Base-by-base conservation (phyloP, 2,329 filamentous ascomycete genomes). In the Aureobasidium subglaciale region DNA sequence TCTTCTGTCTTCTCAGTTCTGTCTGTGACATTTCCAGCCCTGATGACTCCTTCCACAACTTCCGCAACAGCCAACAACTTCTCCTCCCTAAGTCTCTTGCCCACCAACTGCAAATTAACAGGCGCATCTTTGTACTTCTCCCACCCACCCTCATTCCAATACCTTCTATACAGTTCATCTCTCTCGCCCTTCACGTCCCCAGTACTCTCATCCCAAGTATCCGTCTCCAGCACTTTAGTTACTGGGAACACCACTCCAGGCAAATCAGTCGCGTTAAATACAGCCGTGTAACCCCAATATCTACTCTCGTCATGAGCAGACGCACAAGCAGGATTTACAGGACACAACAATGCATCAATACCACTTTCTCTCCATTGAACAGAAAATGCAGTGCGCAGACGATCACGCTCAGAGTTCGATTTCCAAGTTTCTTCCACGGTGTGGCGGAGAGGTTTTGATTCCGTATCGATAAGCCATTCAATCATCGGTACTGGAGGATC, bases 261-360 rank as follows among this genome's bases (percentile, higher is more conserved):
- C 61, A 81, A 83, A 64, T 87, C 83, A 15, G 86, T 65, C 53
- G 85, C 62, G 13, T 84, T 82, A 61, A 82, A 84, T 1, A 73
- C 75, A 18, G 74, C 78, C 1, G 82, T 85, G 63, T 85, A 86
- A 56, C 78, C 78, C 83, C 83, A 88, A 60, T 80, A 81, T 37
- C 67, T 73, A 65, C 85, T 63, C 58, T 73, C 68, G 60, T 80
- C 67, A 59, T 82, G 74, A 57, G 78, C 68, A 3, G 75, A 79
- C n/a, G 80, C 80, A 3, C 72, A 72, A 1, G 77, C 75, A 1
- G 82, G 80, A 0, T 77, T 79, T 0, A 74, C 78, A 0, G 84
- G 84, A 56, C 78, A 83, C 1, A 87, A 70, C 37, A 87, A 77
- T 0, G 83, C 79, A 64, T 88, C 84, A 7, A 84, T 74, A 1